Conservation (phyloP, 352 stramenopile genomes). For the Phytopythium vexans region DNA sequence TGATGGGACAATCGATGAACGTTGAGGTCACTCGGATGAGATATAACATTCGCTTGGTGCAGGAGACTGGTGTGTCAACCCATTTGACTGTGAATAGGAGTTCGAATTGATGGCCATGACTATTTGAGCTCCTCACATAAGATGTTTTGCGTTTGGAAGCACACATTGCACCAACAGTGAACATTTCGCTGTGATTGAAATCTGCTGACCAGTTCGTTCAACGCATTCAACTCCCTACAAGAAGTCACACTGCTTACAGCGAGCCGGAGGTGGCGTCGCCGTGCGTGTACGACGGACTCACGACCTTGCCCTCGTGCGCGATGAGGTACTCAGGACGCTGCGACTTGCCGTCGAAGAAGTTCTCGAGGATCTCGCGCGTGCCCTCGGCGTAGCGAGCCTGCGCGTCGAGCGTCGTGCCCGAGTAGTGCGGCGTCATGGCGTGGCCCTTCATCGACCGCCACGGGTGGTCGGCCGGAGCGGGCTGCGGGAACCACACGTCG, state of each 20-base stretch:
- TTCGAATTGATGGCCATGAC: too few species aligned
- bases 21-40: too few species aligned
- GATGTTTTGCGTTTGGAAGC: too few species aligned
- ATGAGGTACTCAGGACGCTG: constrained; percentile 42
- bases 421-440: constrained; percentile 51
- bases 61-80: too few species aligned
- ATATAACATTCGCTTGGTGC: too few species aligned
- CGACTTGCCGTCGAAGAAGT: constrained; percentile 34
- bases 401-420: constrained; percentile 34
- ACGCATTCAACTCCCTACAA: too few species aligned
- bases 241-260: constrained; percentile 7
- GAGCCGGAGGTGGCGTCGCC: constrained; percentile 24
- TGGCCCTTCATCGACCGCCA: constrained; percentile 33
- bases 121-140: too few species aligned
- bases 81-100: too few species aligned
- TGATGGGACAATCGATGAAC: too few species aligned
- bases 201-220: too few species aligned
- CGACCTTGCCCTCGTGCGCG: constrained; percentile 30
- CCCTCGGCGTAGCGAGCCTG: constrained; percentile 32
- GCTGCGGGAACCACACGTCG: constrained; percentile 82
- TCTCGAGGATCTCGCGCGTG: constrained; percentile 40
- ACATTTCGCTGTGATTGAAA: too few species aligned
- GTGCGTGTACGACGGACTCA: constrained; percentile 30
- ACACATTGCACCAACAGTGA: too few species aligned
- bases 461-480: constrained; percentile 55